Evolutionary conservation across 208 protist genomes (phyloP).

Genomic region (Endotrypanum monterogeii): DNA sequence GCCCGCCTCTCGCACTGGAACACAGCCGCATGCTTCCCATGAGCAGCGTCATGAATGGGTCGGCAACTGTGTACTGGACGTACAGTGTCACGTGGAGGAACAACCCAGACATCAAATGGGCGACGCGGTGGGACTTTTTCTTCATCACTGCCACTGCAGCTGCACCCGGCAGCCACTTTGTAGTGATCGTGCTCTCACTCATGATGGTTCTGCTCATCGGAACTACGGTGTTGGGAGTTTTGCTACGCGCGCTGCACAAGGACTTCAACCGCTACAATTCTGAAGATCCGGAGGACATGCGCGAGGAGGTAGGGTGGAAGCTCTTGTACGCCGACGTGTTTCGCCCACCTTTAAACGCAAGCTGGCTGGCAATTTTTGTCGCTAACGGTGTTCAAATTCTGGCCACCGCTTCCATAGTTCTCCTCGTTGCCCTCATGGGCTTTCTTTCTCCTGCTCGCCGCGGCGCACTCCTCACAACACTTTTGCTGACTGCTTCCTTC

Average conservation of each 20-base stretch:
- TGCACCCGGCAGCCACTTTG: conserved; percentile 87
- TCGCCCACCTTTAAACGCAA: conserved; percentile 85
- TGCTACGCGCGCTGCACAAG: conserved; percentile 95
- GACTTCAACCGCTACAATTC: conserved; percentile 96
- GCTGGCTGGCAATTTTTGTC: conserved; percentile 88
- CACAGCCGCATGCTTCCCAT: conserved; percentile 24
- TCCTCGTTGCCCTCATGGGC: conserved; percentile 94
- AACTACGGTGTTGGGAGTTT: conserved; percentile 90
- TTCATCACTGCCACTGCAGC: conserved; percentile 81
- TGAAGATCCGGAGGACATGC: conserved; percentile 56
- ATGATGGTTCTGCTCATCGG: conserved; percentile 94
- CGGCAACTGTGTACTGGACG: conserved; percentile 62
- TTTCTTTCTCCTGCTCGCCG: conserved; percentile 96
- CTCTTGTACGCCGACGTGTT: conserved; percentile 98
- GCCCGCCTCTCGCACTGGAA: background rate
- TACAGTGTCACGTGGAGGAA: conserved; percentile 85
- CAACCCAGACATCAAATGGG: conserved; percentile 88
- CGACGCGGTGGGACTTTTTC: conserved; percentile 97
- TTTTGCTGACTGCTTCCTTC: conserved; percentile 80
- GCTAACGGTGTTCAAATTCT: conserved; percentile 96
- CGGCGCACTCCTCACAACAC: conserved; percentile 88
- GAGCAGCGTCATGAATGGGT: conserved; percentile 28
- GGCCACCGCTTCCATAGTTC: conserved; percentile 70
- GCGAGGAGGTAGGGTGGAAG: conserved; percentile 96
- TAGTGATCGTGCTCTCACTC: conserved; percentile 96